Conservation (phyloP, 176 grass and related monocot species). For the Aegilops bicornis region DNA sequence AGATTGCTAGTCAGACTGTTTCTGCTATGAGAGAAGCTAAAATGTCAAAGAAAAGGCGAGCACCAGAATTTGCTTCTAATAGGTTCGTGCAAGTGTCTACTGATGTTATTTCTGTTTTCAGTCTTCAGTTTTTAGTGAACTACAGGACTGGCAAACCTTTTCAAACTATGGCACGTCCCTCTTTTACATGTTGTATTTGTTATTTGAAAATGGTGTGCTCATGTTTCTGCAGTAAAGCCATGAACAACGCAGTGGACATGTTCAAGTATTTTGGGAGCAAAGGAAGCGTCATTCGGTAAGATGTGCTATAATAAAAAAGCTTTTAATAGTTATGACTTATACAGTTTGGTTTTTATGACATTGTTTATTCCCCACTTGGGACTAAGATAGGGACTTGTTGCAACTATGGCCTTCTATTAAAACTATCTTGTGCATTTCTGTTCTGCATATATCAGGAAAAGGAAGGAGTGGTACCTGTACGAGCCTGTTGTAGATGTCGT, state of each 20-base stretch:
- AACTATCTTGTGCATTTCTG: background rate
- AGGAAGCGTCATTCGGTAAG: constrained; percentile 84
- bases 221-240: constrained; percentile 66
- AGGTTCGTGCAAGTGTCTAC: constrained; percentile 44
- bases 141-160: background rate
- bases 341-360: background rate
- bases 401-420: background rate
- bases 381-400: background rate
- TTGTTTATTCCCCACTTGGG: background rate
- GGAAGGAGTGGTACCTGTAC: constrained; percentile 91
- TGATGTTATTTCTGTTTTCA: constrained; percentile 14
- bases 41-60: constrained; percentile 82
- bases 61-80: constrained; percentile 65
- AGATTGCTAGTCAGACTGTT: constrained; percentile 90
- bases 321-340: background rate
- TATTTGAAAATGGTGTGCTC: background rate
- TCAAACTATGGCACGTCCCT: background rate
- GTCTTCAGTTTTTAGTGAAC: background rate
- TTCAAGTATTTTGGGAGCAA: constrained; percentile 91
- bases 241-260: constrained; percentile 79
- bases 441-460: constrained; percentile 62
- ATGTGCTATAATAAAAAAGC: background rate
- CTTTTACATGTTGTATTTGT: background rate
- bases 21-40: constrained; percentile 87
- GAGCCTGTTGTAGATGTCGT: constrained; percentile 77